Percentiles rank a stretch among this genome's conserved stretches.
Evolutionary conservation across 2,329 filamentous ascomycete genomes (phyloP).

Genomic region (Coniochaeta ligniaria): DNA sequence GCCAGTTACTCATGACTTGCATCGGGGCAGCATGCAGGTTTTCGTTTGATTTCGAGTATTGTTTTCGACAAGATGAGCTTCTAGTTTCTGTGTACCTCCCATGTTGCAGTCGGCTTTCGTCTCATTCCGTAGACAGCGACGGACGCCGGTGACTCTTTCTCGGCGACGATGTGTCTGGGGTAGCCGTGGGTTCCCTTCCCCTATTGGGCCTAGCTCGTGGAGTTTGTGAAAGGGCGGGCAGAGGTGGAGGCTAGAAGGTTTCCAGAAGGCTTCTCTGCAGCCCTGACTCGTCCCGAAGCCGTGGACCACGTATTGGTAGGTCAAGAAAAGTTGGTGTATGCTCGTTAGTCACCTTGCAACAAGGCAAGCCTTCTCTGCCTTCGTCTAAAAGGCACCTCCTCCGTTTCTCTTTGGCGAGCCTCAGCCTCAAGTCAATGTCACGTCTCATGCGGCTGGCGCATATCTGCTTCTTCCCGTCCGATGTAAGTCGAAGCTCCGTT

Average conservation of each 20-base stretch:
- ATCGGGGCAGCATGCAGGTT: neutral
- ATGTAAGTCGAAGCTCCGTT: neutral
- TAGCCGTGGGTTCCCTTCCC: neutral
- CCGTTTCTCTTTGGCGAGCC: neutral
- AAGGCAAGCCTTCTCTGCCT: neutral
- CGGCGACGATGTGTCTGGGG: neutral
- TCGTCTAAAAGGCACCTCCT: neutral
- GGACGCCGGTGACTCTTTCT: neutral
- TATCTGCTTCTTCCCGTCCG: neutral
- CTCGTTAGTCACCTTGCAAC: neutral
- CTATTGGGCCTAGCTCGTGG: neutral
- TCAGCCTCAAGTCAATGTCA: neutral
- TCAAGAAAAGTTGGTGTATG: neutral
- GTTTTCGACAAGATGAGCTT: neutral
- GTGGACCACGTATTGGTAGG: neutral
- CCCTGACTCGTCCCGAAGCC: neutral
- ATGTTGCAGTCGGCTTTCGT: neutral
- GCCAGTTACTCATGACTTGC: neutral
- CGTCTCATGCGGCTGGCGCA: neutral
- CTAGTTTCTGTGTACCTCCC: neutral
- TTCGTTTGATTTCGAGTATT: neutral
- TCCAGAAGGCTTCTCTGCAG: neutral
- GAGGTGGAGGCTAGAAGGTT: neutral
- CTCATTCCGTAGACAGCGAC: neutral
- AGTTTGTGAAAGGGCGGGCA: neutral